These are phyloP conservation scores for Sarocladium oryzae DNA, from an alignment of 2,329 filamentous ascomycete species.

Conservation along the genomic window DNA sequence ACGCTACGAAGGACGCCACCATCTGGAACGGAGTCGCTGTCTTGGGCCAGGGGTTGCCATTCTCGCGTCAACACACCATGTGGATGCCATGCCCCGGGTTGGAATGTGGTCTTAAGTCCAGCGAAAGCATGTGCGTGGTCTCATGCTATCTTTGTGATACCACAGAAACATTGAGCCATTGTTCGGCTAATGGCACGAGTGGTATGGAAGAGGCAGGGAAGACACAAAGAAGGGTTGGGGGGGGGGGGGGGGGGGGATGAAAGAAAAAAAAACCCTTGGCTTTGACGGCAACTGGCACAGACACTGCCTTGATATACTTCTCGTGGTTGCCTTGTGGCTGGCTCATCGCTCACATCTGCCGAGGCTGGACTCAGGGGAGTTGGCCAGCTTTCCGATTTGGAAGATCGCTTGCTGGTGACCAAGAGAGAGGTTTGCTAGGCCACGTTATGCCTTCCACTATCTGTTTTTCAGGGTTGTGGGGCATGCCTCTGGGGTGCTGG, in stretches of 20 bases:
- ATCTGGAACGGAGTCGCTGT: conserved; percentile 5
- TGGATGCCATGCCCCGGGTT: background rate
- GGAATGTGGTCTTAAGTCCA: background rate
- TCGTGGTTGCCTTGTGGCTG: background rate
- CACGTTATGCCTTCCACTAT: too few relatives aligned
- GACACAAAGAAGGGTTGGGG: too few relatives aligned
- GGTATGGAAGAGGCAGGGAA: too few relatives aligned
- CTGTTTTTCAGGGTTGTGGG: too few relatives aligned
- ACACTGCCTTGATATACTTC: background rate
- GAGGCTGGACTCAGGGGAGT: too few relatives aligned
- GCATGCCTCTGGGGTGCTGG: too few relatives aligned
- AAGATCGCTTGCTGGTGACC: too few relatives aligned
- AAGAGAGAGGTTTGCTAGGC: too few relatives aligned
- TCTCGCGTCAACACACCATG: background rate
- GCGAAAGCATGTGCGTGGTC: background rate
- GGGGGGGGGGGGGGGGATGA: background rate
- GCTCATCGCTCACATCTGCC: background rate
- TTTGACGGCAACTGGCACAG: background rate
- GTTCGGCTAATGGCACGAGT: too few relatives aligned
- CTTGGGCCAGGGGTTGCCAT: background rate
- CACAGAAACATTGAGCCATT: background rate
- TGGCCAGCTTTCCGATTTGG: too few relatives aligned
- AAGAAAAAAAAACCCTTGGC: background rate
- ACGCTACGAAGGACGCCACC: background rate
- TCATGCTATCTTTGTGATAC: too few relatives aligned